phyloP scores from a whole-genome alignment of 2,329 filamentous ascomycete species.

The Penicillium sp. region DNA sequence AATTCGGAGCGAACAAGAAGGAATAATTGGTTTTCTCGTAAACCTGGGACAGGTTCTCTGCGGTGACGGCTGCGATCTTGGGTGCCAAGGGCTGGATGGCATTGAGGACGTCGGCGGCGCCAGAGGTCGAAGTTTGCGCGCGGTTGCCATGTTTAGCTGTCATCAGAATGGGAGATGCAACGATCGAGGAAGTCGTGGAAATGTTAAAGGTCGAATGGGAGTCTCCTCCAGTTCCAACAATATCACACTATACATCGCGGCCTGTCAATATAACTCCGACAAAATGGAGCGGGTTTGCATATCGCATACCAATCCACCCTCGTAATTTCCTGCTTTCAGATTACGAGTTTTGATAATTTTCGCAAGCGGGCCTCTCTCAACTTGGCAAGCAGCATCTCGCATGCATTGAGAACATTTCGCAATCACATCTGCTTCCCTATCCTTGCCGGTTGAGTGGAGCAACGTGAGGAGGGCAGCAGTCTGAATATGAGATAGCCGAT shows the following conservation, averaged over 20 bases:
- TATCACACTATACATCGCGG: slow-evolving; percentile 59
- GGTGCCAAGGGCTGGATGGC: slow-evolving; percentile 64
- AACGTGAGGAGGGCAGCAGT: slow-evolving; percentile 79
- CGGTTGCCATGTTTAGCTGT: slow-evolving; percentile 94
- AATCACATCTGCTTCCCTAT: slow-evolving; percentile 75
- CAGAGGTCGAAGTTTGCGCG: slow-evolving; percentile 88
- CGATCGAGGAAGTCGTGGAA: slow-evolving; percentile 84
- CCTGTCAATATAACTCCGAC: not conserved
- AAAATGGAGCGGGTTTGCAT: not conserved
- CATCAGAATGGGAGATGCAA: slow-evolving; percentile 75
- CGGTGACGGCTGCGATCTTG: slow-evolving; percentile 63
- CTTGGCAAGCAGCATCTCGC: slow-evolving; percentile 65
- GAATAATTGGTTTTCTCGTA: slow-evolving; percentile 81
- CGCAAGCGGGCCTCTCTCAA: slow-evolving; percentile 57
- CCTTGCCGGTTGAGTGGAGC: slow-evolving; percentile 80
- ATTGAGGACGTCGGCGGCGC: slow-evolving; percentile 82
- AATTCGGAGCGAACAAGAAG: slow-evolving; percentile 90
- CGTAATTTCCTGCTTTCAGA: slow-evolving; percentile 62
- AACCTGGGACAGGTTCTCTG: slow-evolving; percentile 60
- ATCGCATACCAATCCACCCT: slow-evolving; percentile 66
- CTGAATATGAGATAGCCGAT: slow-evolving; percentile 79
- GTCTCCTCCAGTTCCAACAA: slow-evolving; percentile 94
- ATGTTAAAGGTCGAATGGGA: slow-evolving; percentile 98
- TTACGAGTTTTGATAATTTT: slow-evolving; percentile 53
- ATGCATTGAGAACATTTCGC: slow-evolving; percentile 75